Percentiles rank a stretch among this genome's conserved stretches.
Evolutionary conservation across 768 basidiomycete species (phyloP).

Genomic region (Tylopilus balloui): DNA sequence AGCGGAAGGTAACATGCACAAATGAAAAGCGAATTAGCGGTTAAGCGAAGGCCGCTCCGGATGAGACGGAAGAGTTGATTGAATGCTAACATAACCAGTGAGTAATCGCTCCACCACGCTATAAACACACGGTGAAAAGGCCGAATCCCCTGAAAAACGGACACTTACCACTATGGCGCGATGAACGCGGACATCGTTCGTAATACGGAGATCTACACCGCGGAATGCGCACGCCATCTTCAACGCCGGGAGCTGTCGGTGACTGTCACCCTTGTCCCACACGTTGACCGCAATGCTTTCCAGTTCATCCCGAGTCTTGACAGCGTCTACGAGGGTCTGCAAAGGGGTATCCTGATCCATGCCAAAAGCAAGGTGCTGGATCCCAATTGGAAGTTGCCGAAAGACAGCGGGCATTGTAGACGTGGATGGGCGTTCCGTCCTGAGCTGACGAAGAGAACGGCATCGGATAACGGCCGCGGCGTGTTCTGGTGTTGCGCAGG

Average conservation of each 20-base stretch:
- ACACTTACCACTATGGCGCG: constrained; percentile 48
- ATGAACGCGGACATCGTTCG: constrained; percentile 49
- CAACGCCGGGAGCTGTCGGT: constrained; percentile 49
- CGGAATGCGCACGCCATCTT: constrained; percentile 61
- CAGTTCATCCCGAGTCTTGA: constrained; percentile 44
- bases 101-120: constrained; percentile 20
- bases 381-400: constrained; percentile 43
- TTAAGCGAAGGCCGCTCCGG: neutral
- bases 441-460: constrained; percentile 46
- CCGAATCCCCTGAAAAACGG: constrained; percentile 10
- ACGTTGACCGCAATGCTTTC: constrained; percentile 50
- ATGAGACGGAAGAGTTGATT: neutral
- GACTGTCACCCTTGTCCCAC: constrained; percentile 47
- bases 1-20: constrained; percentile 2
- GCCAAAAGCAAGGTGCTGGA: constrained; percentile 59
- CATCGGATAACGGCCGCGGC: constrained; percentile 45
- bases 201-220: constrained; percentile 52
- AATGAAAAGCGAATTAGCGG: constrained; percentile 1
- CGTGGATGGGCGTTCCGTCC: constrained; percentile 52
- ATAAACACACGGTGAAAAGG: constrained; percentile 10
- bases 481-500: constrained; percentile 46
- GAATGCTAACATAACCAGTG: constrained; percentile 18
- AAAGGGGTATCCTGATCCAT: constrained; percentile 53
- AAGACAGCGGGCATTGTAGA: constrained; percentile 37
- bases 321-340: constrained; percentile 49